Conservation (phyloP, 2,329 filamentous ascomycete species). For the Venturia nashicola region DNA sequence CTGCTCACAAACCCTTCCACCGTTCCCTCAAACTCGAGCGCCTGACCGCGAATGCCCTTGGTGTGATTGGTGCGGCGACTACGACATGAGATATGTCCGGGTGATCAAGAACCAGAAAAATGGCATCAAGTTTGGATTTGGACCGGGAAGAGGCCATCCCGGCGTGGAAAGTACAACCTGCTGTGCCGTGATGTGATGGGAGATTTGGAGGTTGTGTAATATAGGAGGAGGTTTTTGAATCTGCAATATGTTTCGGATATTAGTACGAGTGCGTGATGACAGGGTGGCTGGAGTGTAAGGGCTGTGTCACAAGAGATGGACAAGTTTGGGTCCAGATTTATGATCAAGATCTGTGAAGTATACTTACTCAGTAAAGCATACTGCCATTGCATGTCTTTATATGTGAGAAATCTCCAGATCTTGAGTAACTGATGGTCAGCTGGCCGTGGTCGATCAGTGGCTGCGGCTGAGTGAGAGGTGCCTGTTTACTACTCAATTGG, state of each 20-base stretch:
- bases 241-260: neutral
- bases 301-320: neutral
- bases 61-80: conserved; percentile 15
- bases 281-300: neutral
- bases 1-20: neutral
- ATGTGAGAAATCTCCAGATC: neutral
- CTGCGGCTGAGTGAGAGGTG: neutral
- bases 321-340: neutral
- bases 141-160: conserved; percentile 1
- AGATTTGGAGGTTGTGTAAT: neutral
- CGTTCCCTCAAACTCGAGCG: conserved; percentile 9
- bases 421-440: neutral
- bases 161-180: conserved; percentile 3
- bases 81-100: conserved; percentile 10
- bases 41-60: conserved; percentile 15
- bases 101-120: neutral
- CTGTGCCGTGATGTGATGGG: conserved; percentile 5
- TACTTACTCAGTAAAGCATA: neutral
- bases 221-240: neutral
- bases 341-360: neutral
- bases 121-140: conserved; percentile 9
- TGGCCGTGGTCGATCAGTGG: neutral
- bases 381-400: neutral
- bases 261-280: neutral
- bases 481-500: neutral